Percentiles rank a stretch among this genome's conserved stretches.
These are phyloP conservation scores for Syzygium oleosum DNA, from an alignment of 345 rosid genomes.

Conservation along the genomic window DNA sequence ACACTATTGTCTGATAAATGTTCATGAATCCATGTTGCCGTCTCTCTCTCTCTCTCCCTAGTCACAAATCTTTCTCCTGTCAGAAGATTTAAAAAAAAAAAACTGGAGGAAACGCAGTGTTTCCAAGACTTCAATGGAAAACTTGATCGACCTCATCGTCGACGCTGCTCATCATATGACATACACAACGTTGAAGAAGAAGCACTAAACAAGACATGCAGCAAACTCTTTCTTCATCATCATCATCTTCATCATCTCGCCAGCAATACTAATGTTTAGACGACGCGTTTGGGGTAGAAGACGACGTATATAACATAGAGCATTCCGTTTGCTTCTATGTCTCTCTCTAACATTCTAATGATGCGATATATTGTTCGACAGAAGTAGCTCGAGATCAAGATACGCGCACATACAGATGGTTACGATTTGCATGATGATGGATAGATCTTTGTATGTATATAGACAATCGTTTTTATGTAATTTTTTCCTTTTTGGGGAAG, in stretches of 20 bases:
- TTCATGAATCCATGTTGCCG: neutral
- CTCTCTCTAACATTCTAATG: neutral
- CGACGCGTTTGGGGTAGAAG: neutral
- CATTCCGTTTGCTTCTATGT: neutral
- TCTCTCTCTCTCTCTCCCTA: neutral
- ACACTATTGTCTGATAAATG: neutral
- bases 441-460: neutral
- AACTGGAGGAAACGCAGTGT: neutral
- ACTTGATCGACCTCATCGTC: neutral
- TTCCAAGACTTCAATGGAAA: neutral
- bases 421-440: neutral
- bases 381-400: neutral
- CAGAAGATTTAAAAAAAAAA: neutral
- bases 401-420: neutral
- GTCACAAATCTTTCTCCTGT: neutral
- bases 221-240: neutral
- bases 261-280: too few relatives aligned
- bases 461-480: neutral
- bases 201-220: neutral
- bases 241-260: neutral
- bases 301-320: neutral
- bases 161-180: neutral
- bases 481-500: neutral
- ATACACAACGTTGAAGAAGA: too few relatives aligned
- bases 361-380: neutral